Conservation (phyloP, 805 yeast genomes). For the Candida michaelii region DNA sequence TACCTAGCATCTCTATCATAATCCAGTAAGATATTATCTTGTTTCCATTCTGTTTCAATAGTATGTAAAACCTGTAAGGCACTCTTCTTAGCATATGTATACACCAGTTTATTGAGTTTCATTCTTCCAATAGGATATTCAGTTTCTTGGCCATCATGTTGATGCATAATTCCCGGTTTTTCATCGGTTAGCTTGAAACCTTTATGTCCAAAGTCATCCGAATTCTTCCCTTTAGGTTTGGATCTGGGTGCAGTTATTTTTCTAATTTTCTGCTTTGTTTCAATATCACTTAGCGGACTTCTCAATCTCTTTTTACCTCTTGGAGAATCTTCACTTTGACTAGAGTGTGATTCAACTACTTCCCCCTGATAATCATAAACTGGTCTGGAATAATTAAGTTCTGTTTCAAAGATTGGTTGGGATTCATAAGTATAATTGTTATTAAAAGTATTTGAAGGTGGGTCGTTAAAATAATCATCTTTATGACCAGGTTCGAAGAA, state of each 20-base stretch:
- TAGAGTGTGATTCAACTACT: neutral
- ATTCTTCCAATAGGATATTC: conserved; percentile 6
- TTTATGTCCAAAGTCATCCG: no score
- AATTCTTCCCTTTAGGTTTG: no score
- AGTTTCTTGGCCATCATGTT: neutral
- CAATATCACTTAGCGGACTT: neutral
- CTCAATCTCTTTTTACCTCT: neutral
- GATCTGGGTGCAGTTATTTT: no score
- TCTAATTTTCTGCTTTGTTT: no score
- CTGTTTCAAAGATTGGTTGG: no score
- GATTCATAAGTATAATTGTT: no score
- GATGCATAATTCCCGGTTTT: neutral
- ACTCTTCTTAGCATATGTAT: neutral
- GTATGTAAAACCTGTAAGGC: conserved; percentile 13
- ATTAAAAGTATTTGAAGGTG: no score
- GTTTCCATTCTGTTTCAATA: conserved; percentile 15
- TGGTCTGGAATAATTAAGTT: no score
- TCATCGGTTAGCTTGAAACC: no score
- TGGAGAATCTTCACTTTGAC: neutral
- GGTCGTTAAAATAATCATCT: no score
- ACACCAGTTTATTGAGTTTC: neutral
- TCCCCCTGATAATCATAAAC: no score
- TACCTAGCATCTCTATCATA: conserved; percentile 13
- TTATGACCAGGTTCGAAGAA: neutral
- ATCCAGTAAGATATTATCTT: neutral